Percentiles rank a stretch among this genome's conserved stretches.
These are phyloP conservation scores for Magnolia officinalis DNA, from an alignment of 164 flowering plant species.

Conservation along the genomic window DNA sequence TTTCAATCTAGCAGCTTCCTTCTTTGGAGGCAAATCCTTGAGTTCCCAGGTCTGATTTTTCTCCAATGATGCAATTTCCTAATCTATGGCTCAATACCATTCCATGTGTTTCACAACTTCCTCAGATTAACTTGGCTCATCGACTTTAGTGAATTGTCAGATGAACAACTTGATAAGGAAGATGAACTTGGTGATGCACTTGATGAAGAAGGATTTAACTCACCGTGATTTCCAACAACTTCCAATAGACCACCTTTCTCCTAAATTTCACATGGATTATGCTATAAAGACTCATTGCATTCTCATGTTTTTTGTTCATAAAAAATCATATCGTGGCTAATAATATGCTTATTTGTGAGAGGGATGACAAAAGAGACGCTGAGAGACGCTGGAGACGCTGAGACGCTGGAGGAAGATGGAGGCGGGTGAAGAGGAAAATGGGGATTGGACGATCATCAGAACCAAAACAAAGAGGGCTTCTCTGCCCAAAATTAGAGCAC, in stretches of 20 bases:
- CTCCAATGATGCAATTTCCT: neutral
- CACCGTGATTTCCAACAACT: neutral
- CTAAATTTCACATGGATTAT: neutral
- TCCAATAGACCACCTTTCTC: neutral
- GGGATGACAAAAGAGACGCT: neutral
- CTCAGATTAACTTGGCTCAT: neutral
- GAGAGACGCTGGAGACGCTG: too few species aligned
- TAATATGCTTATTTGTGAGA: neutral
- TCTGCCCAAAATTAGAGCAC: too few species aligned
- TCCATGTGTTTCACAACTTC: neutral
- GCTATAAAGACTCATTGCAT: neutral
- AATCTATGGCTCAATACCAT: neutral
- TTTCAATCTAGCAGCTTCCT: neutral
- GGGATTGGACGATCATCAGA: too few species aligned
- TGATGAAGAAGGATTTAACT: neutral
- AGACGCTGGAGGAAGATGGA: too few species aligned
- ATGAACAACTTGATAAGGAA: neutral
- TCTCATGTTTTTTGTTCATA: neutral
- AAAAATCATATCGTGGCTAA: neutral
- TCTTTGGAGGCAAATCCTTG: neutral
- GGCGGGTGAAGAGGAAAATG: too few species aligned
- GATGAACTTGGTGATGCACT: neutral
- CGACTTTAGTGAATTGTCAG: neutral
- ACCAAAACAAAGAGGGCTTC: too few species aligned
- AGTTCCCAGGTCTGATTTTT: constrained; percentile 1